phyloP scores from a whole-genome alignment of 768 basidiomycete genomes.

The Pleurotus eryngii region DNA sequence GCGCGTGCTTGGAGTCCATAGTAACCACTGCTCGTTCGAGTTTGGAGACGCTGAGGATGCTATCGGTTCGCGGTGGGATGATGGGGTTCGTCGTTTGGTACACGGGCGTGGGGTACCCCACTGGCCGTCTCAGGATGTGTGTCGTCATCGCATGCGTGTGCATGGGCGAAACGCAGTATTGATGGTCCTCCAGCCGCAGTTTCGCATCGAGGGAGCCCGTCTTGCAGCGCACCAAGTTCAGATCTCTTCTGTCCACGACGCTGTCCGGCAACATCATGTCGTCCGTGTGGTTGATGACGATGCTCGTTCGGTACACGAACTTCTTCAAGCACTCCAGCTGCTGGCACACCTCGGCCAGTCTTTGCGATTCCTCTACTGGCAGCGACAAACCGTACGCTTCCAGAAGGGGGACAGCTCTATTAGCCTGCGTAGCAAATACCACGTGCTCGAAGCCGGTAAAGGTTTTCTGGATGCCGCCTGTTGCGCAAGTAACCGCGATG shows the following conservation, averaged over 20 bases:
- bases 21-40: slow-evolving; percentile 65
- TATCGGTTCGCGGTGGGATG: slow-evolving; percentile 42
- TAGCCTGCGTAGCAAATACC: slow-evolving; percentile 73
- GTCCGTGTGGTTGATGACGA: slow-evolving; percentile 75
- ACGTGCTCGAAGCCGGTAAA: slow-evolving; percentile 60
- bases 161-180: slow-evolving; percentile 33
- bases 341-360: slow-evolving; percentile 28
- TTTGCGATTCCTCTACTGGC: slow-evolving; percentile 17
- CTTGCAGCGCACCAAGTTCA: slow-evolving; percentile 44
- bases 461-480: slow-evolving; percentile 21
- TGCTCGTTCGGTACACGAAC: slow-evolving; percentile 52
- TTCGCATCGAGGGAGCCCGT: neutral
- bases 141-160: slow-evolving; percentile 66
- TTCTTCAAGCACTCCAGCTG: slow-evolving; percentile 46
- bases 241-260: slow-evolving; percentile 51
- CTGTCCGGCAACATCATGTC: slow-evolving; percentile 50
- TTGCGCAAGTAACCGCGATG: slow-evolving; percentile 36
- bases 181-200: neutral
- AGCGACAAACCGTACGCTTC: slow-evolving; percentile 41
- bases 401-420: slow-evolving; percentile 54
- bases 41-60: slow-evolving; percentile 52
- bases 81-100: slow-evolving; percentile 79
- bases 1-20: slow-evolving; percentile 44
- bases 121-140: slow-evolving; percentile 46
- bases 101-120: slow-evolving; percentile 32